A percentile compares a stretch with the other conserved stretches of the same genome.
Conservation (phyloP, 2,329 filamentous ascomycete species). For the Colletotrichum limetticola region DNA sequence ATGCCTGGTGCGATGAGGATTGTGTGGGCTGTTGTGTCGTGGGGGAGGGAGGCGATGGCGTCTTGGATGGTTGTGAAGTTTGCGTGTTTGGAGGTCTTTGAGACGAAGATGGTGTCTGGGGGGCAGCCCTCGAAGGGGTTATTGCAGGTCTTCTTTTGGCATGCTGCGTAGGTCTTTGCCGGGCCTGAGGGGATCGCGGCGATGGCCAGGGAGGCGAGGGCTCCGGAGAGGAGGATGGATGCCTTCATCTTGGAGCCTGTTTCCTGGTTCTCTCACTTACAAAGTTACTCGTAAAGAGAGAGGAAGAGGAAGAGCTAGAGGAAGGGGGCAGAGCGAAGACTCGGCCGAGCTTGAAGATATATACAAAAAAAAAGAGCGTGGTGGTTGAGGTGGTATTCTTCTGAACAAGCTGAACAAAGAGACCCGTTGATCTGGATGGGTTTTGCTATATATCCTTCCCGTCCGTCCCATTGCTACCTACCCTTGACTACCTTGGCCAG, state of each 20-base stretch:
- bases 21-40: conserved; percentile 55
- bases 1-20: conserved; percentile 70
- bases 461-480: neutral
- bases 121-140: conserved; percentile 50
- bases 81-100: conserved; percentile 45
- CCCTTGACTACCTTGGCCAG: neutral
- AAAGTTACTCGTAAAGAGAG: neutral
- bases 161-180: conserved; percentile 43
- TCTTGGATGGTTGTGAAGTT: conserved; percentile 51
- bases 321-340: neutral
- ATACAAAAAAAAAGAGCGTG: neutral
- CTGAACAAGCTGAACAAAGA: too few species aligned
- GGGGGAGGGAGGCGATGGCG: conserved; percentile 52
- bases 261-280: conserved; percentile 1
- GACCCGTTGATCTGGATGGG: conserved; percentile 1
- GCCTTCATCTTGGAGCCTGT: conserved; percentile 25
- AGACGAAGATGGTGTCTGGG: conserved; percentile 53
- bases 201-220: neutral
- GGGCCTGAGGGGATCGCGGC: conserved; percentile 35
- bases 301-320: neutral
- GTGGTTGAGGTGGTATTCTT: neutral
- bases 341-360: neutral
- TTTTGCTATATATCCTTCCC: conserved; percentile 5
- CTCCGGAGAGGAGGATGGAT: conserved; percentile 11
- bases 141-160: conserved; percentile 45